Conservation (phyloP, 805 yeast species). For the Ogataea dorogensis region DNA sequence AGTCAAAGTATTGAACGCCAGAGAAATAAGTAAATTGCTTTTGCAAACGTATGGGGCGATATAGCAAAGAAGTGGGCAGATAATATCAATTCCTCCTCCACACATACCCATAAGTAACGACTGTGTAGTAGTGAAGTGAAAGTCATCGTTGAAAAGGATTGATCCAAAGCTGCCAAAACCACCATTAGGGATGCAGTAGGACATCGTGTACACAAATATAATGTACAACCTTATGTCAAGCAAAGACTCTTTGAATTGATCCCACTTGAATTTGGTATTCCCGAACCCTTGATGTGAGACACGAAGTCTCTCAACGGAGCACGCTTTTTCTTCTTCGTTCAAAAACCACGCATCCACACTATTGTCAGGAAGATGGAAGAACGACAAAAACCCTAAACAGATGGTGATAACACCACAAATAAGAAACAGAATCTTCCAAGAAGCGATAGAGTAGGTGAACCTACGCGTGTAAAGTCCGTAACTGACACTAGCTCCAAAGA, state of each 20-base stretch:
- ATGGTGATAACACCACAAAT: slow-evolving; percentile 58
- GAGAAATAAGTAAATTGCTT: slow-evolving; percentile 5
- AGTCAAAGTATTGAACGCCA: slow-evolving; percentile 1
- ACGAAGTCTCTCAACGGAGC: slow-evolving; percentile 56
- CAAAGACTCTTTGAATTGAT: slow-evolving; percentile 53
- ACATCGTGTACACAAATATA: slow-evolving; percentile 42
- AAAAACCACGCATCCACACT: slow-evolving; percentile 54
- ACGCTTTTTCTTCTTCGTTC: slow-evolving; percentile 42
- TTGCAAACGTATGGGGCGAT: slow-evolving; percentile 14
- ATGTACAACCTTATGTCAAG: slow-evolving; percentile 49
- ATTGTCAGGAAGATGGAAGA: slow-evolving; percentile 46
- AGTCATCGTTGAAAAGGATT: slow-evolving; percentile 33
- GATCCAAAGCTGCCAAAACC: slow-evolving; percentile 46
- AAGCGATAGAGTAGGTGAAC: slow-evolving; percentile 40
- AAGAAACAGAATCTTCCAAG: slow-evolving; percentile 62
- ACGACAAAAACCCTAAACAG: slow-evolving; percentile 40
- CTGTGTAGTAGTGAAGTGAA: slow-evolving; percentile 42
- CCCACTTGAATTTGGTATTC: slow-evolving; percentile 47
- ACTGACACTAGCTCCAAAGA: slow-evolving; percentile 49
- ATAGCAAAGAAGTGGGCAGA: slow-evolving; percentile 23
- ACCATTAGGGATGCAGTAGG: slow-evolving; percentile 52
- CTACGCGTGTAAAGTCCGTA: slow-evolving; percentile 40
- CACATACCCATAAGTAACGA: slow-evolving; percentile 33
- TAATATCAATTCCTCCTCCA: slow-evolving; percentile 42
- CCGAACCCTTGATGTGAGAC: slow-evolving; percentile 60